Conservation (phyloP, 371 early-diverging fungal species). For the Mycotypha africana region DNA sequence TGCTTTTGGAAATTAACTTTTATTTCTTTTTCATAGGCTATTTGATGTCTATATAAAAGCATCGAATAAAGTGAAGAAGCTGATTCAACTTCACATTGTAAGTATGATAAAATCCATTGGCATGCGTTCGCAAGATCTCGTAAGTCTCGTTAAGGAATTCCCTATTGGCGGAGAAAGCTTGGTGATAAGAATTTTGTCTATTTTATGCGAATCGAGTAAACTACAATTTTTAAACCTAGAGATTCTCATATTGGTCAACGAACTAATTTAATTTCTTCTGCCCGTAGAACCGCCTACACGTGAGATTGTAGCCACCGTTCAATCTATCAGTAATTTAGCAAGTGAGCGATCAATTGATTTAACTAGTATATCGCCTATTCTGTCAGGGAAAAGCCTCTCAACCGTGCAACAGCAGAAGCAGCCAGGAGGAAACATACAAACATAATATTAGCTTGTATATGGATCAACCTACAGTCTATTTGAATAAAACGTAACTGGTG, state of each 20-base stretch:
- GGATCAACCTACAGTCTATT: not conserved
- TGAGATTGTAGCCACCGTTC: constrained; percentile 14
- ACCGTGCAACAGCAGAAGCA: not conserved
- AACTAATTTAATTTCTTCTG: no score
- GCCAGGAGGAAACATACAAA: no score
- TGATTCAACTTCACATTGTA: constrained; percentile 60
- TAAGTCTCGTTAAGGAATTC: constrained; percentile 60
- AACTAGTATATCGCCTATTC: constrained; percentile 8
- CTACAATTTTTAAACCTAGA: not conserved
- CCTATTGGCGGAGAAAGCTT: constrained; percentile 73
- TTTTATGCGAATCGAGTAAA: constrained; percentile 69
- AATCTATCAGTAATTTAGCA: constrained; percentile 8
- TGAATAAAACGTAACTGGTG: no score
- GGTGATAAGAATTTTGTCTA: constrained; percentile 62
- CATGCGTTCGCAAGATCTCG: constrained; percentile 55
- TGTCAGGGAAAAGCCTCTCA: constrained; percentile 13
- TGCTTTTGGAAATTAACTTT: no score
- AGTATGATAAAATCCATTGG: constrained; percentile 74
- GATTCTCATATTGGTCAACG: no score
- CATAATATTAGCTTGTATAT: no score
- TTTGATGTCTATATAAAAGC: constrained; percentile 49
- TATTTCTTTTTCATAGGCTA: constrained; percentile 42
- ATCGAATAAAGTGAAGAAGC: constrained; percentile 48
- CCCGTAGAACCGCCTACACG: constrained; percentile 20
- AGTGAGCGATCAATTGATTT: constrained; percentile 17